phyloP scores from a whole-genome alignment of 768 basidiomycete genomes.

The Daedaleopsis nitida region DNA sequence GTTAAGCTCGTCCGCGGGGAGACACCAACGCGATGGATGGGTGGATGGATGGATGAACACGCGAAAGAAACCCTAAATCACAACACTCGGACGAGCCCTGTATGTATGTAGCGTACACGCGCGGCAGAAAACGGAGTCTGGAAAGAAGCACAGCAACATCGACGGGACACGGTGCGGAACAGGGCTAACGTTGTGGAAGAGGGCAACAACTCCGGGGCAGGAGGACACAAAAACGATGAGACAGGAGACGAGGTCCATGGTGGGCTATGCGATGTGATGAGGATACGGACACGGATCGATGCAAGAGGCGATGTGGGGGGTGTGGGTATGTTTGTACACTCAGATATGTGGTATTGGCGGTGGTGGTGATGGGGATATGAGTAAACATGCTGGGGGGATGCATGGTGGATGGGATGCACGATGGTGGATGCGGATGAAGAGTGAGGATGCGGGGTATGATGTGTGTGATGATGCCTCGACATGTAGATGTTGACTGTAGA shows the following conservation, averaged over 20 bases:
- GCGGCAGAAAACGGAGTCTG: no score
- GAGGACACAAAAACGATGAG: not conserved
- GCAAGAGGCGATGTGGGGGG: not conserved
- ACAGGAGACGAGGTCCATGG: not conserved
- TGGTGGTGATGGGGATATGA: not conserved
- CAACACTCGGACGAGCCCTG: no score
- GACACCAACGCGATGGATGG: no score
- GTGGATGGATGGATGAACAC: no score
- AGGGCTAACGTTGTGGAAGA: not conserved
- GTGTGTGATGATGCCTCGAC: not conserved
- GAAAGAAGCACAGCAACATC: not conserved
- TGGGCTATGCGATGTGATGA: not conserved
- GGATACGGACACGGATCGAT: not conserved
- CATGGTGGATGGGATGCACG: not conserved
- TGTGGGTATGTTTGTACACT: slow-evolving; percentile 2
- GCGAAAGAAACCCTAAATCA: no score
- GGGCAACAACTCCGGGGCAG: not conserved
- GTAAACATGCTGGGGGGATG: not conserved
- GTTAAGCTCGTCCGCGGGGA: no score
- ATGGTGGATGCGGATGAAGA: not conserved
- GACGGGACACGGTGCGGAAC: not conserved
- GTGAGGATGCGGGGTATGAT: no score
- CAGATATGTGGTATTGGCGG: not conserved
- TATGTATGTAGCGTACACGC: no score
- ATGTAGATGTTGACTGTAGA: no score